Conservation (phyloP, 2,329 filamentous ascomycete genomes). For the Aspergillus luchuensis region DNA sequence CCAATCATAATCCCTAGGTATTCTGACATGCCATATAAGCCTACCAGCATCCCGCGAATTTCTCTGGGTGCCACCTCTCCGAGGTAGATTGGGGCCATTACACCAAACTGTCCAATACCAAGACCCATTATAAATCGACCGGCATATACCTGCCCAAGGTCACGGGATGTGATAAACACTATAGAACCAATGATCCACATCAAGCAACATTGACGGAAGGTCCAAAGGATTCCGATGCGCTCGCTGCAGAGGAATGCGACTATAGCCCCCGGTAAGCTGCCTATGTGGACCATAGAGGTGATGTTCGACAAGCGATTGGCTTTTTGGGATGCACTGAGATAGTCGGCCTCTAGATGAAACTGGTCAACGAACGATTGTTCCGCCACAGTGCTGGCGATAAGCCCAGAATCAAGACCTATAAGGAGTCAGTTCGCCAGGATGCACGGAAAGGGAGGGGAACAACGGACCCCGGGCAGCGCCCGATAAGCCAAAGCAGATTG, state of each 20-base stretch:
- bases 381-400: constrained; percentile 25
- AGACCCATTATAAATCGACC: constrained; percentile 37
- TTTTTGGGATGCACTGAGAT: constrained; percentile 23
- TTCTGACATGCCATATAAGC: constrained; percentile 24
- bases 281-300: constrained; percentile 45
- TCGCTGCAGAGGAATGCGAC: constrained; percentile 33
- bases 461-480: constrained; percentile 5
- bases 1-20: constrained; percentile 29
- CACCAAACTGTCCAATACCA: constrained; percentile 59
- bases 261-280: constrained; percentile 40
- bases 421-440: not conserved
- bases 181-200: constrained; percentile 29
- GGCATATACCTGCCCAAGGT: constrained; percentile 32
- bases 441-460: not conserved
- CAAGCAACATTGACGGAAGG: constrained; percentile 22
- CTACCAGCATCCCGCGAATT: constrained; percentile 62
- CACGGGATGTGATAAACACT: constrained; percentile 36
- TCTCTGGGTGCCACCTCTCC: constrained; percentile 76
- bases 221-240: constrained; percentile 30
- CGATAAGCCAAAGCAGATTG: constrained; percentile 6
- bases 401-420: constrained; percentile 25
- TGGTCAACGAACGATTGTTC: constrained; percentile 22
- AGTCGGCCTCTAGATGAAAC: constrained; percentile 15
- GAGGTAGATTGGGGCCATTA: constrained; percentile 87
- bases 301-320: constrained; percentile 40